Evolutionary conservation across 108 stramenopile species (phyloP).

Genomic region (Fragilariopsis cylindrus): DNA sequence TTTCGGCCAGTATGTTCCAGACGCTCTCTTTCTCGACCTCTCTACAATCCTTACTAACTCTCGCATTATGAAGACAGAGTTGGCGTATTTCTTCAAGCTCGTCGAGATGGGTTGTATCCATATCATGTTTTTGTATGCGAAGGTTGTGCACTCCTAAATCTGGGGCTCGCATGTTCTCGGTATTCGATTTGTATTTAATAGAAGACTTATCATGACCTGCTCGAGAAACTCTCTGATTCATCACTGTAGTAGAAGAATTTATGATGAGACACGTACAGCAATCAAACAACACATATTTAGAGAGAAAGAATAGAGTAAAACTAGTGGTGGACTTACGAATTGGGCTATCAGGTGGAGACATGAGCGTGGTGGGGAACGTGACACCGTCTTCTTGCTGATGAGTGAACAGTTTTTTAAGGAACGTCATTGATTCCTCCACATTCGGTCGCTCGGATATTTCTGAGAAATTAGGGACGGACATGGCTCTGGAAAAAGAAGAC

Average conservation of each 20-base stretch:
- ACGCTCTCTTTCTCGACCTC: conserved; percentile 65
- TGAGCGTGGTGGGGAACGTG: conserved; percentile 13
- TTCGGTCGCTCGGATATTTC: conserved; percentile 29
- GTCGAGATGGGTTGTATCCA: background rate
- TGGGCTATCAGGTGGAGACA: conserved; percentile 52
- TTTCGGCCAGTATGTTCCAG: conserved; percentile 74
- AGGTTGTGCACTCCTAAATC: conserved; percentile 29
- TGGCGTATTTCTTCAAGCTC: conserved; percentile 30
- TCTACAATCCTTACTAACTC: conserved; percentile 41
- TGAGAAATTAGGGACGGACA: conserved; percentile 28
- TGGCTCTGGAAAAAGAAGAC: conserved; percentile 27
- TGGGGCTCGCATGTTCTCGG: background rate
- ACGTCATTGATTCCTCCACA: conserved; percentile 55
- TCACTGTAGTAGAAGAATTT: background rate
- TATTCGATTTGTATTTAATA: background rate
- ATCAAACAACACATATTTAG: background rate
- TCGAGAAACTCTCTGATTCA: conserved; percentile 5
- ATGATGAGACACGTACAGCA: background rate
- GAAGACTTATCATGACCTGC: background rate
- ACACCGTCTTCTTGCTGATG: conserved; percentile 38
- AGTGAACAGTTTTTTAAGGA: conserved; percentile 47
- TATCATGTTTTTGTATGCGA: conserved; percentile 1
- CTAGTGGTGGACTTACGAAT: conserved; percentile 21
- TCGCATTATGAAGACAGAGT: conserved; percentile 74
- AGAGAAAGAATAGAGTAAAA: conserved; percentile 6